Base-by-base conservation (phyloP, 1,139 yeast genomes). In the Protomyces arabidopsidicola region DNA sequence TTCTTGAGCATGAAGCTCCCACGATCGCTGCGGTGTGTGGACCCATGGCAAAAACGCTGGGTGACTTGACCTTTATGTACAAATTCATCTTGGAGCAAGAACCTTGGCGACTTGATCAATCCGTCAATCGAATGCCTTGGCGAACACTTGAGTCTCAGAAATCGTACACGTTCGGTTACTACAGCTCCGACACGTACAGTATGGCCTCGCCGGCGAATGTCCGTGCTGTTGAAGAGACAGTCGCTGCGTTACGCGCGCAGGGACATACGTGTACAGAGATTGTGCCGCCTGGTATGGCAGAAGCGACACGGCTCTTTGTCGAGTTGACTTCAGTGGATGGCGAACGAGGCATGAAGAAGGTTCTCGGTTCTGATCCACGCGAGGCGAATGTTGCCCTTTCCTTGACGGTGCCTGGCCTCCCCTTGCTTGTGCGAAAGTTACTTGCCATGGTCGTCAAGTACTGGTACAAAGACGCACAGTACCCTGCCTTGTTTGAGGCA, bases 131-230 rank as follows among this genome's bases (percentile, higher is more conserved):
- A 45, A 68, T 81, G 63, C 81, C 81, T 14, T 82, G 84, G 84
- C 45, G 34, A 9, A 18, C 45, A 36, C 18, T 39, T 14, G 39
- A 53, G 31, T 31, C 22, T 14, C 22, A 35, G 31, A 31, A 24
- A 2, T 27, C 42, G 16, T 38, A 53, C 45, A 53, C 35, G 45
- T 60, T 60, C 20, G 76, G 79, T 55, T 75, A 75, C 57, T 95
- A 88, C 73, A 81, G 82, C 66, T 76, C 79, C 64, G 75, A 79
- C 60, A 74, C 83, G 59, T 84, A 83, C 62, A 71, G 84, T 67
- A 87, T 86, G 24, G 87, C 93, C 91, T 79, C 82, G 27, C 90
- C 88, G 24, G 88, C 88, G 65, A 78, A 82, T 54, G 64, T 75
- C 18, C 76, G 84, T 65, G 84, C 83, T 38, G 72, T 82, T 69